A percentile compares a stretch with the other conserved stretches of the same genome.
Conservation (phyloP, 2,329 filamentous ascomycete species). For the Fusarium hostae region DNA sequence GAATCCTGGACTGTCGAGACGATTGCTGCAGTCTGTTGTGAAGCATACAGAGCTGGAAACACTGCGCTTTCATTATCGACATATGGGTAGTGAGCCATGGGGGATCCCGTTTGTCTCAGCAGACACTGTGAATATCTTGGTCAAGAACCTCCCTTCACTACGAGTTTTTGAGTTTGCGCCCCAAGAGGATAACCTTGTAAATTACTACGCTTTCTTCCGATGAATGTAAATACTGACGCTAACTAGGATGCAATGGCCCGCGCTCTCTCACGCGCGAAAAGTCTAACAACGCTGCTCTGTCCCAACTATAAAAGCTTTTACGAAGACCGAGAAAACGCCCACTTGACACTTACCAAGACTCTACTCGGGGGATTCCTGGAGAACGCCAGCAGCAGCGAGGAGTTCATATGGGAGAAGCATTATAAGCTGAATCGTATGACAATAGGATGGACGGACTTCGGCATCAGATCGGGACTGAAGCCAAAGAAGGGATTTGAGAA, state of each 20-base stretch:
- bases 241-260: neutral
- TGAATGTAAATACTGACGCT: fast-evolving
- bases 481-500: fast-evolving
- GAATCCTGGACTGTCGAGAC: neutral
- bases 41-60: neutral
- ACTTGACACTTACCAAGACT: fast-evolving
- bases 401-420: conserved; percentile 1
- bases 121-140: fast-evolving
- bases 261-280: neutral
- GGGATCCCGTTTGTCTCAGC: neutral
- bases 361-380: neutral
- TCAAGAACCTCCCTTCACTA: neutral
- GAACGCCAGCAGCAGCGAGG: fast-evolving
- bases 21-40: neutral
- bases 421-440: neutral
- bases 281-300: neutral
- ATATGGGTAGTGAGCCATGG: fast-evolving
- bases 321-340: fast-evolving
- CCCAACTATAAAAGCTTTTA: neutral
- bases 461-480: neutral
- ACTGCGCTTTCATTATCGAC: neutral
- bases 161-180: neutral
- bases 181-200: neutral
- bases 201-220: fast-evolving
- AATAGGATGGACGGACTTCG: fast-evolving